These are phyloP conservation scores for Toxoplasma gondii DNA, from an alignment of 169 alveolate species.

Conservation along the genomic window DNA sequence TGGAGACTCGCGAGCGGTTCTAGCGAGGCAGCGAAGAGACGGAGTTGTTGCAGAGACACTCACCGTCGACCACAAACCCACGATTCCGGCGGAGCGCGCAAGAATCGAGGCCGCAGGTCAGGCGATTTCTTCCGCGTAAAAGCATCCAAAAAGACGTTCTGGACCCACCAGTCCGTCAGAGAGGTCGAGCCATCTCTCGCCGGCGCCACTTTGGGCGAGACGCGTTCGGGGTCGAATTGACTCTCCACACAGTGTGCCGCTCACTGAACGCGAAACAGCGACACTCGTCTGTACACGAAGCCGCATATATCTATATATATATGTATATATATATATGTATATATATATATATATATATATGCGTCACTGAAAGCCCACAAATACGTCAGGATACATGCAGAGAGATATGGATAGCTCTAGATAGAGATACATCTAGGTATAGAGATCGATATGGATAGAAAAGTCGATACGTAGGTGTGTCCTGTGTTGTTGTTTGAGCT, in stretches of 20 bases:
- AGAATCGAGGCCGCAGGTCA: conserved; percentile 78
- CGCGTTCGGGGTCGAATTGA: too few species aligned
- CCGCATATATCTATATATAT: neutral
- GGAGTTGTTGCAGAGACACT: conserved; percentile 38
- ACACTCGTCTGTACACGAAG: neutral
- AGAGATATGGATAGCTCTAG: neutral
- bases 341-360: too few species aligned
- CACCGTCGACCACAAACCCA: conserved; percentile 84
- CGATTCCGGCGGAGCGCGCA: conserved; percentile 76
- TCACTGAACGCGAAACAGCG: too few species aligned
- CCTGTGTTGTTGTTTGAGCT: neutral
- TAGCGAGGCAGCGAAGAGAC: conserved; percentile 38
- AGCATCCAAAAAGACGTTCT: neutral
- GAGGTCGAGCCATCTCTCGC: too few species aligned
- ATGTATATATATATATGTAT: too few species aligned
- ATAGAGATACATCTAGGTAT: neutral
- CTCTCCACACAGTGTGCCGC: too few species aligned
- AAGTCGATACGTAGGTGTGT: neutral
- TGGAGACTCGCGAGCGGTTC: conserved; percentile 77
- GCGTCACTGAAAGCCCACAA: too few species aligned
- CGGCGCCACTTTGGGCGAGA: too few species aligned
- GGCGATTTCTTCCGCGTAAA: neutral
- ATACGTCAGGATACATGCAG: too few species aligned
- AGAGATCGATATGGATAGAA: too few species aligned
- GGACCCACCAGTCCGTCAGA: neutral